A percentile compares a stretch with the other conserved stretches of the same genome.
Evolutionary conservation across 345 rosid species (phyloP).

Genomic region (Hibiscus tridactylites): DNA sequence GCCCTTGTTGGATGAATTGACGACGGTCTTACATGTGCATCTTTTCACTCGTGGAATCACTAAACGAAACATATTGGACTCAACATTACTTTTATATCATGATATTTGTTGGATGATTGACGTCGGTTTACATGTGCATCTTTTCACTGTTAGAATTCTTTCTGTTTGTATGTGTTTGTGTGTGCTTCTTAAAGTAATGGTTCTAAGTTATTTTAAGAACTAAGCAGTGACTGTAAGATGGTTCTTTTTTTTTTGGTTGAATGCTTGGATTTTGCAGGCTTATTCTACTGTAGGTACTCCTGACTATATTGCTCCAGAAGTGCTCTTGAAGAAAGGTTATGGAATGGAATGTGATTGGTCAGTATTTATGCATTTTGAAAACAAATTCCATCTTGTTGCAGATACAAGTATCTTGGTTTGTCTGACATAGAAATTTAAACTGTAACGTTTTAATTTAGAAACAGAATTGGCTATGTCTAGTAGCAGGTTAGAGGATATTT

Average conservation of each 20-base stretch:
- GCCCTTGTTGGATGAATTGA: slow-evolving; percentile 10
- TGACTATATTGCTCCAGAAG: slow-evolving; percentile 97
- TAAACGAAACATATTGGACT: neutral
- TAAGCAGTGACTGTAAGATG: neutral
- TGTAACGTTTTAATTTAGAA: neutral
- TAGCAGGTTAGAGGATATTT: neutral
- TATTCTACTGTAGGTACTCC: slow-evolving; percentile 98
- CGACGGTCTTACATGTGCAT: neutral
- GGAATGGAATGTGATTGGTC: slow-evolving; percentile 98
- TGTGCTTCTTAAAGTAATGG: neutral
- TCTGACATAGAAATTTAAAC: neutral
- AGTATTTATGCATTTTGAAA: slow-evolving; percentile 22
- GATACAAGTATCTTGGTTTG: neutral
- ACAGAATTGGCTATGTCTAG: neutral
- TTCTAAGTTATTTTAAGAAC: slow-evolving; percentile 9
- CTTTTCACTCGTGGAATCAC: neutral
- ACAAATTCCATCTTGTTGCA: neutral
- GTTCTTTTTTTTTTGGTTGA: neutral
- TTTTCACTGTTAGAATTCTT: neutral
- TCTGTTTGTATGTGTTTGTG: neutral
- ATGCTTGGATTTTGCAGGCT: slow-evolving; percentile 51
- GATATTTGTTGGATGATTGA: neutral
- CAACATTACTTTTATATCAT: neutral
- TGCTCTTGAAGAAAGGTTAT: slow-evolving; percentile 90
- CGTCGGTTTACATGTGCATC: too few species aligned